phyloP scores from a whole-genome alignment of 345 rosid species.

The Clarkia xantiana region DNA sequence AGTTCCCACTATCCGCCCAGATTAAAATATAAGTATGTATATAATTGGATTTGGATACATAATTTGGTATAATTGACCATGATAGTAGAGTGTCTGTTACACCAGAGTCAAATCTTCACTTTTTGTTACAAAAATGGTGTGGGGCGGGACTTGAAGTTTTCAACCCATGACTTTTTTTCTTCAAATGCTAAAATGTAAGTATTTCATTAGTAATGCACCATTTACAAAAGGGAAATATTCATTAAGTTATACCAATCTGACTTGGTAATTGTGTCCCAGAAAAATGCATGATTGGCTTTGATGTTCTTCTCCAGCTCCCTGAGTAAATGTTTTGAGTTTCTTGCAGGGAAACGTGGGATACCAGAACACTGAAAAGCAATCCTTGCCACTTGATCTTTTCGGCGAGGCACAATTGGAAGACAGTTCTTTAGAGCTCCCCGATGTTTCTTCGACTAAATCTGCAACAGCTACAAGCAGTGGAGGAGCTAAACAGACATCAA shows the following conservation, averaged over 20 bases:
- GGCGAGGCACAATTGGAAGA: slow-evolving; percentile 36
- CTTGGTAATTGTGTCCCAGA: no score
- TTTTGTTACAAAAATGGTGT: no score
- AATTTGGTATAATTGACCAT: no score
- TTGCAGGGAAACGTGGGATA: slow-evolving; percentile 25
- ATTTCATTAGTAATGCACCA: not conserved
- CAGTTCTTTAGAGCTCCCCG: slow-evolving; percentile 23
- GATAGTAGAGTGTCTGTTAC: no score
- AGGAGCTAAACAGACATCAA: slow-evolving; percentile 18
- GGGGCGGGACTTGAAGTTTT: no score
- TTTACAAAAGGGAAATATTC: not conserved
- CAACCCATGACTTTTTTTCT: no score
- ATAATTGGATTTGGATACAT: no score
- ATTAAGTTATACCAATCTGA: no score
- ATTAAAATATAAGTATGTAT: no score
- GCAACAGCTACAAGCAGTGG: slow-evolving; percentile 13
- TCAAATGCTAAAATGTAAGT: no score
- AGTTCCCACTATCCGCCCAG: no score
- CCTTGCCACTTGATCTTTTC: slow-evolving; percentile 54
- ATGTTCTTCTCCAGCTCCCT: slow-evolving; percentile 2
- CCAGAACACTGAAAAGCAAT: slow-evolving; percentile 27
- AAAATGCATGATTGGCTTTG: not conserved
- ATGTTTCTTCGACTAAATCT: slow-evolving; percentile 17
- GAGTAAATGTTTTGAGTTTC: slow-evolving; percentile 7
- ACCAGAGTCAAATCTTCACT: no score